Base-by-base conservation (phyloP, 345 rosid genomes). In the Syzygium aqueum region DNA sequence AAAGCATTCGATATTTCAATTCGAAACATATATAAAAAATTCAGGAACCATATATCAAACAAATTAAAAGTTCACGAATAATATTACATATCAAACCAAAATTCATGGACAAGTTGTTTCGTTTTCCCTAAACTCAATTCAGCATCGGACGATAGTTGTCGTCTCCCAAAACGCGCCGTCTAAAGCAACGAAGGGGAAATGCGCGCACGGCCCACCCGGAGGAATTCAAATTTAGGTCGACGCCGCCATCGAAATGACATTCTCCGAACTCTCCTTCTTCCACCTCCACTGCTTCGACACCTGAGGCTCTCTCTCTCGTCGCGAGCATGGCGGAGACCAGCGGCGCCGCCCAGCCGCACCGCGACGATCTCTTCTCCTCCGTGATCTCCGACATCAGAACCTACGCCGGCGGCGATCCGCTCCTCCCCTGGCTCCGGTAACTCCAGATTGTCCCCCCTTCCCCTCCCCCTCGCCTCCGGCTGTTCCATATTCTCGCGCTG, bases 341-440 rank as follows among this genome's bases (percentile, higher is more conserved):
- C 88, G 84, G 65, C 88, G 84, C 84, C 53, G 49, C 73, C 85
- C 85, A 77, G 90, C 89, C 7, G 77, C 90, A 88, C 86, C 89
- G 87, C 88, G 91, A 87, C 89, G 91, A 89, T 49, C 91, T 95
- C 51, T 89, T 97, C 89, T 90, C 97, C 90, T 94, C 99, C 46
- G 65, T 96, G 52, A 90, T 96, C 53, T 93, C 95, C 11, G 98
- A 96, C 82, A 95, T 97, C 92, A 91, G 95, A 90, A 91, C 96
- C 86, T 96, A 95, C 93, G 67, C 95, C 7, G 99, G 99, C 86
- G 90, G 93, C 83, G 98, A 97, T 84, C 94, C 95, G 77, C 94
- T 97, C 56, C 96, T 95, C 85, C 99, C 99, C 3, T 96, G 99
- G 99, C 94, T 97, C 89, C 93, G 97, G 99, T 96, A 92, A 89